Evolutionary conservation across 306 rosid species (phyloP).

Genomic region (Carpinus fangiana): DNA sequence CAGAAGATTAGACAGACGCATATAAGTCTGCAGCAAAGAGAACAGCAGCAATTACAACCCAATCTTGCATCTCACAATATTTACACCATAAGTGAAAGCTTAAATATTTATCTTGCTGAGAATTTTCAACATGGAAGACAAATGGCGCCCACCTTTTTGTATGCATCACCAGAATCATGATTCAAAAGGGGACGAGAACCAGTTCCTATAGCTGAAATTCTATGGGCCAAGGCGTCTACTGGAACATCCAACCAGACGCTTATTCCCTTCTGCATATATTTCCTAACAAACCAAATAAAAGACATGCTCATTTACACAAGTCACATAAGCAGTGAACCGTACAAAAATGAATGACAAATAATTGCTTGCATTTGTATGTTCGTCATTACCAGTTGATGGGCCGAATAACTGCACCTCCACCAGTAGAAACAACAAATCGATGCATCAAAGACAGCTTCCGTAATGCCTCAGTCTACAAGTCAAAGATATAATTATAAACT

Average conservation of each 20-base stretch:
- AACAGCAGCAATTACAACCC: not conserved
- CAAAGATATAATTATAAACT: constrained; percentile 21
- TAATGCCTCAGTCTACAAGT: constrained; percentile 70
- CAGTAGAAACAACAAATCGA: constrained; percentile 77
- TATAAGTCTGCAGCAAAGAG: constrained; percentile 60
- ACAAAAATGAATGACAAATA: constrained; percentile 3
- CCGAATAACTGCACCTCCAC: constrained; percentile 90
- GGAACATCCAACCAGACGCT: constrained; percentile 98
- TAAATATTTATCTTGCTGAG: not conserved
- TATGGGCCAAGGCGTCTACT: constrained; percentile 79
- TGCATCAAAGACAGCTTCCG: constrained; percentile 62
- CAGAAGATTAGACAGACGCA: constrained; percentile 66
- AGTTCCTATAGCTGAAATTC: constrained; percentile 91
- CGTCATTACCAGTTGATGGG: constrained; percentile 75
- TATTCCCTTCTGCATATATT: constrained; percentile 81
- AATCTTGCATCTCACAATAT: not conserved
- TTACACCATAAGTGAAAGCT: not conserved
- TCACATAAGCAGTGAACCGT: constrained; percentile 11
- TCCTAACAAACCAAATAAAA: constrained; percentile 52
- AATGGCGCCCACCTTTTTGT: constrained; percentile 55
- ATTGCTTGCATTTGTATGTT: constrained; percentile 11
- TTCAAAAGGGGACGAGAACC: constrained; percentile 89
- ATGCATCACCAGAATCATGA: constrained; percentile 73
- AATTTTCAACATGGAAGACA: constrained; percentile 17
- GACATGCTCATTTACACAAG: constrained; percentile 13